Evolutionary conservation across 192 early-diverging fungal species (phyloP), one percentile per base, ranked within the genome.

Genomic region (Funneliformis mosseae): DNA sequence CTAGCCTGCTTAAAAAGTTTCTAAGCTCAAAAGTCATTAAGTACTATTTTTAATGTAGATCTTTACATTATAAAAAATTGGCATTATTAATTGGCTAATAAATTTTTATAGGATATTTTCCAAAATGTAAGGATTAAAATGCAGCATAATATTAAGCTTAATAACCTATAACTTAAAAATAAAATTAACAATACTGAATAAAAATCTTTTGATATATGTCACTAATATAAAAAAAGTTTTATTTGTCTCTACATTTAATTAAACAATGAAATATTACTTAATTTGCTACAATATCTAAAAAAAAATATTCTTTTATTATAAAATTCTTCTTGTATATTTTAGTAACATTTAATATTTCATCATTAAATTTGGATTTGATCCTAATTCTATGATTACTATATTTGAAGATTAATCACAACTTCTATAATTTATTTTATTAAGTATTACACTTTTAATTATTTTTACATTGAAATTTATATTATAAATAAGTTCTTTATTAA

Each of bases 321-420:
- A 42, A 23, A 76, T 76, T 38, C n/a, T 76, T 63, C 42, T 27
- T 62, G 43, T 76, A 76, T 16, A 43, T 33, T 43, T 63, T 0
- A 39, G 46, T 62, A n/a, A 21, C 14, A 42, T 76, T 62, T 38
- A 38, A n/a, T 39, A 76, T 38, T 62, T 62, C 39, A 38, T 14
- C 9, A 5, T 27, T 3, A 33, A 33, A 33, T 33, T 33, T 33
- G 33, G 33, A 33, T 33, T 33, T 33, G 33, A 33, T 23, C 27
- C 55, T 60, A 27, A 50, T 62, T 4, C 38, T 62, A 76, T 9
- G 16, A 76, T 76, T 39, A 76, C 23, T 8, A 75, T 10, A 38
- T 75, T 75, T 3, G 73, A 16, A 27, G 25, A 12, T 39, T 4
- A 6, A 27, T 28, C n/a, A 23, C 55, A 23, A 73, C 21, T 46